Conservation (phyloP, 2,329 filamentous ascomycete species). For the Cordyceps cicadae region DNA sequence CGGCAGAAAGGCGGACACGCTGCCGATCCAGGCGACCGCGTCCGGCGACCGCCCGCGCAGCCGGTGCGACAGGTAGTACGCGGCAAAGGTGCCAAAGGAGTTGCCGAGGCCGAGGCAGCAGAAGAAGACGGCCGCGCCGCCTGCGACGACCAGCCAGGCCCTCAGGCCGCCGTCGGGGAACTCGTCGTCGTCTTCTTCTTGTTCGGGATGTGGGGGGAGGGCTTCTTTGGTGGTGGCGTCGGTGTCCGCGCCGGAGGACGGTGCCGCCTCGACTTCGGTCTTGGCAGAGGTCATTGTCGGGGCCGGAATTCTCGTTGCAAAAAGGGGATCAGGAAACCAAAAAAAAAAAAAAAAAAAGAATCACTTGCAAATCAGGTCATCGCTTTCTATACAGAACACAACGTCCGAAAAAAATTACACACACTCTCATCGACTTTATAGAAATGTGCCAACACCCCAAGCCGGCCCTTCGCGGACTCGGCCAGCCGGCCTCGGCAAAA, state of each 20-base stretch:
- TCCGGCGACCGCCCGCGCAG: conserved; percentile 17
- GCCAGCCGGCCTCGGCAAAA: not conserved
- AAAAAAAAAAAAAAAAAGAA: too few relatives aligned
- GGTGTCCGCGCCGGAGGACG: not conserved
- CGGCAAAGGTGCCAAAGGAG: conserved; percentile 21
- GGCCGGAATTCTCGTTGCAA: too few relatives aligned
- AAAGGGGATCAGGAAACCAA: too few relatives aligned
- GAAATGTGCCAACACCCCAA: not conserved
- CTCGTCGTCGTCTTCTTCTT: not conserved
- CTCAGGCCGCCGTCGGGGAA: conserved; percentile 9
- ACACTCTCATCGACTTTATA: not conserved
- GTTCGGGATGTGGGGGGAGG: too few relatives aligned
- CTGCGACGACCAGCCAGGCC: conserved; percentile 16
- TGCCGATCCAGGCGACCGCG: conserved; percentile 22
- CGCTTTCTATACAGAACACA: not conserved
- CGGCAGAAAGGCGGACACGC: conserved; percentile 19
- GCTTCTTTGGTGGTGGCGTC: not conserved
- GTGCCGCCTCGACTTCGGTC: not conserved
- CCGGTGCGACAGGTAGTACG: conserved; percentile 20
- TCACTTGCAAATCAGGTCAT: not conserved
- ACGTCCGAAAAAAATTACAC: not conserved
- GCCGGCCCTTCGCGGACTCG: not conserved
- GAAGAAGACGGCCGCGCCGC: conserved; percentile 18
- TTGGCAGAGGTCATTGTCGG: not conserved
- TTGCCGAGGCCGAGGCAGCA: conserved; percentile 21